These are phyloP conservation scores for Quercus cerris DNA, from an alignment of 306 rosid species.

Conservation along the genomic window DNA sequence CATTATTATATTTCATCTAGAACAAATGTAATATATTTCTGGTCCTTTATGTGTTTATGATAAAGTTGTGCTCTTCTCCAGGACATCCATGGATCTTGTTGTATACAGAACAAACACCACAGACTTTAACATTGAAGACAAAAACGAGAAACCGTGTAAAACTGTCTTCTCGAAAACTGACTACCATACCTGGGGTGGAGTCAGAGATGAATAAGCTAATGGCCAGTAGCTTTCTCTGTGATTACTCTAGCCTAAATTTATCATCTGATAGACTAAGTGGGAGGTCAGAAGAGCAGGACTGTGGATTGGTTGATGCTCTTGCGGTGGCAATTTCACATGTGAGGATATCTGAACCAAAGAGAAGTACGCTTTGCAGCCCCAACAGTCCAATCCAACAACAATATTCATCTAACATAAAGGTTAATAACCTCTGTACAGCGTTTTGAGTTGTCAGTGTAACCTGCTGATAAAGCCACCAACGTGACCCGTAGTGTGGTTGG, in stretches of 20 bases:
- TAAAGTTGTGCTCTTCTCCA: slow-evolving; percentile 31
- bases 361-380: slow-evolving; percentile 84
- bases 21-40: slow-evolving; percentile 17
- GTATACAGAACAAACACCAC: slow-evolving; percentile 63
- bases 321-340: slow-evolving; percentile 90
- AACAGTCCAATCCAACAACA: slow-evolving; percentile 83
- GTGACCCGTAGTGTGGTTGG: neutral
- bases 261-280: slow-evolving; percentile 51
- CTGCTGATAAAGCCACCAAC: slow-evolving; percentile 46
- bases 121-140: slow-evolving; percentile 54
- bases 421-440: slow-evolving; percentile 96
- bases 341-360: slow-evolving; percentile 93
- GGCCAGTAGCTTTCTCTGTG: slow-evolving; percentile 32
- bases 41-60: neutral
- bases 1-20: slow-evolving; percentile 3
- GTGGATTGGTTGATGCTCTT: slow-evolving; percentile 79
- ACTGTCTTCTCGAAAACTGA: slow-evolving; percentile 37
- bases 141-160: slow-evolving; percentile 48
- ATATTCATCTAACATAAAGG: slow-evolving; percentile 89
- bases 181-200: slow-evolving; percentile 35
- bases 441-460: slow-evolving; percentile 41
- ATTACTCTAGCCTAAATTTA: slow-evolving; percentile 33
- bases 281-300: slow-evolving; percentile 57
- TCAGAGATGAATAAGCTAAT: slow-evolving; percentile 40
- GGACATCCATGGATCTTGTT: slow-evolving; percentile 96